Base-by-base conservation (phyloP, 2,329 filamentous ascomycete species). In the Diaporthe longicolla region DNA sequence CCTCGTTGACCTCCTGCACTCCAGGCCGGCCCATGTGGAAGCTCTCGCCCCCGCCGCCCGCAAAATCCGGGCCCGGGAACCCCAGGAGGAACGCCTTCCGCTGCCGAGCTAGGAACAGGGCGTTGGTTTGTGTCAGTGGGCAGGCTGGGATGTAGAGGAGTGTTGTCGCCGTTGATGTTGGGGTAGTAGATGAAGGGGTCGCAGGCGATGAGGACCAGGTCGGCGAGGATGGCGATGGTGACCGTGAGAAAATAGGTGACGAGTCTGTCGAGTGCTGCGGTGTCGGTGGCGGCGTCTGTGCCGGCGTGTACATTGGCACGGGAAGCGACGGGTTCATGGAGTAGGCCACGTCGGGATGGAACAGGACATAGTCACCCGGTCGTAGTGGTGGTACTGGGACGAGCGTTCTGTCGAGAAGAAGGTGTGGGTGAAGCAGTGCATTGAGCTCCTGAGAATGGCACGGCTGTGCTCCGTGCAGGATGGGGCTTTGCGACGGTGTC, bases 351-450 rank as follows among this genome's bases (percentile, higher is more conserved):
- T 93, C 91, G 78, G 91, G 93, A 80, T 94, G 93, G 92, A 92
- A 95, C 45, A 90, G 88, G 2, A 95, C 92, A 78, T 92, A 95
- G 81, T 96, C 94, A 5, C 94, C 94, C 0, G 93, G 93, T 40
- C 87, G 84, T 15, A 95, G 91, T 21, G 85, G 82, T 0, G 93
- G 94, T 6, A 95, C 85, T 73, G 92, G 89, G 0, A 95, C 88
- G 90, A 96, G 94, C 0, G 90, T 92, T 52, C 85, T 84, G 24
- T 88, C 84, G 10, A 95, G 87, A 52, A 92, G 86, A 11, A 96
- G 86, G 78, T 95, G 93, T 2, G 94, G 94, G 78, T 95, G 93
- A 0, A 93, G 87, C n/a, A 87, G 82, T 1, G 89, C 85, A 45
- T 88, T 91, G 70, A 94, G 88, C 80, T 95, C 93, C 78, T 95